Evolutionary conservation across 495 filamentous ascomycete genomes (phyloP).

Genomic region (Aspergillus hancockii): DNA sequence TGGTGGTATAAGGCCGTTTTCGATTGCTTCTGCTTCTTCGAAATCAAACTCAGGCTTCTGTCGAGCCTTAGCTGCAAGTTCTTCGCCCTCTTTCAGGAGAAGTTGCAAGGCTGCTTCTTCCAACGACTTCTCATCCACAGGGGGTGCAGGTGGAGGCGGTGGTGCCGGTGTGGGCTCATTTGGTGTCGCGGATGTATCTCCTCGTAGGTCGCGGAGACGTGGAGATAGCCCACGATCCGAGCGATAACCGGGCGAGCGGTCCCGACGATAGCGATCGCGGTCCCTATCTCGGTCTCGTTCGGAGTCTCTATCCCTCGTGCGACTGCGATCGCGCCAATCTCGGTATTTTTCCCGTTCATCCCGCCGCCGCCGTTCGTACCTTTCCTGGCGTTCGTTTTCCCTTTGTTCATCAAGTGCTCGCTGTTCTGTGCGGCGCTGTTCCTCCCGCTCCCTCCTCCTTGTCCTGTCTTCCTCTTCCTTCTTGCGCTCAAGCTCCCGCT

Average conservation of each 20-base stretch:
- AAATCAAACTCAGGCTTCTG: constrained; percentile 61
- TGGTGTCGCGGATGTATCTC: constrained; percentile 40
- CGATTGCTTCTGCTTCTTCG: constrained; percentile 50
- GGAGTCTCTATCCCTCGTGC: constrained; percentile 30
- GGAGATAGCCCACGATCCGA: constrained; percentile 43
- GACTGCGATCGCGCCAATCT: constrained; percentile 36
- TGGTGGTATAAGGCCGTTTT: constrained; percentile 44
- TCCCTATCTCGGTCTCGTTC: constrained; percentile 47
- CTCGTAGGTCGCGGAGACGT: constrained; percentile 36
- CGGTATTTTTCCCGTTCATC: constrained; percentile 44
- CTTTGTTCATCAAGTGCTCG: constrained; percentile 51
- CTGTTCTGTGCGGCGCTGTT: constrained; percentile 58
- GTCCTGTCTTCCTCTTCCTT: constrained; percentile 60
- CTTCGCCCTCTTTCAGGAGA: constrained; percentile 60
- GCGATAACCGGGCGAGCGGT: constrained; percentile 16
- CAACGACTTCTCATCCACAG: constrained; percentile 57
- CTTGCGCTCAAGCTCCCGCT: constrained; percentile 61
- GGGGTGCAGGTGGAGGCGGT: constrained; percentile 26
- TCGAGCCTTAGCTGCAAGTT: constrained; percentile 59
- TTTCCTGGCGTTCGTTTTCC: constrained; percentile 54
- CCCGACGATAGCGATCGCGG: constrained; percentile 32
- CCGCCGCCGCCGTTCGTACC: constrained; percentile 48
- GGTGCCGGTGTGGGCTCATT: constrained; percentile 43
- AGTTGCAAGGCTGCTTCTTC: constrained; percentile 57
- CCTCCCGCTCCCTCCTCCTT: constrained; percentile 46